Conservation (phyloP, 805 yeast genomes). For the Danielia reshetovae region DNA sequence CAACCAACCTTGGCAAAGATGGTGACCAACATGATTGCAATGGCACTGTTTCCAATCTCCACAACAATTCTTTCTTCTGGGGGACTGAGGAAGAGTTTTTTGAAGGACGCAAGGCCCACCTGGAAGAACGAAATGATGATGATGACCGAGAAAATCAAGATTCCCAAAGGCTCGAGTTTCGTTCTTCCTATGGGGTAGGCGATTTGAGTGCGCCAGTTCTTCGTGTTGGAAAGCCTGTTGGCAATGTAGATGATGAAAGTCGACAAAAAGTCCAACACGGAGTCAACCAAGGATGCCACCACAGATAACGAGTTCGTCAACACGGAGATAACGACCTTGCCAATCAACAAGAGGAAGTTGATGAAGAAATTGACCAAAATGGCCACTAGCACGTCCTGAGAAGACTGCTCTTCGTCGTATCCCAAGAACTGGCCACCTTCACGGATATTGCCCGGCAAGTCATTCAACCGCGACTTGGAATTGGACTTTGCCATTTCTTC, state of each 20-base stretch:
- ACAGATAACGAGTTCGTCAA: constrained; percentile 70
- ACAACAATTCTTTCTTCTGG: constrained; percentile 38
- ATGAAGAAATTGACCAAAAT: constrained; percentile 60
- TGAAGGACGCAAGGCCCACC: constrained; percentile 62
- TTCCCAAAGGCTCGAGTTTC: constrained; percentile 75
- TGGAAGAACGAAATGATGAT: constrained; percentile 70
- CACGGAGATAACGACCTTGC: constrained; percentile 57
- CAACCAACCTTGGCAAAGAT: constrained; percentile 57
- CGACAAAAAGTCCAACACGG: constrained; percentile 67
- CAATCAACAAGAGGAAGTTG: constrained; percentile 55
- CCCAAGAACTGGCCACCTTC: constrained; percentile 58
- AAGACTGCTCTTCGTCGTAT: constrained; percentile 39
- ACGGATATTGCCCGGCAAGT: constrained; percentile 56
- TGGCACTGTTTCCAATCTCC: constrained; percentile 46
- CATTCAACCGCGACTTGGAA: constrained; percentile 29
- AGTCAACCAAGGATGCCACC: constrained; percentile 75
- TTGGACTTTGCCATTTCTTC: constrained; percentile 11
- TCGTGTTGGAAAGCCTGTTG: constrained; percentile 45
- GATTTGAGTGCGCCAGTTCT: constrained; percentile 44
- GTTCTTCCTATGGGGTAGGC: constrained; percentile 68
- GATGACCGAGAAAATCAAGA: constrained; percentile 65
- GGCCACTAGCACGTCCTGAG: constrained; percentile 50
- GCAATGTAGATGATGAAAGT: constrained; percentile 68
- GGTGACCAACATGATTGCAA: constrained; percentile 59
- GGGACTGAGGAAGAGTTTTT: constrained; percentile 37